Base-by-base conservation (phyloP, 2,329 filamentous ascomycete genomes). In the Ascochyta koolunga region DNA sequence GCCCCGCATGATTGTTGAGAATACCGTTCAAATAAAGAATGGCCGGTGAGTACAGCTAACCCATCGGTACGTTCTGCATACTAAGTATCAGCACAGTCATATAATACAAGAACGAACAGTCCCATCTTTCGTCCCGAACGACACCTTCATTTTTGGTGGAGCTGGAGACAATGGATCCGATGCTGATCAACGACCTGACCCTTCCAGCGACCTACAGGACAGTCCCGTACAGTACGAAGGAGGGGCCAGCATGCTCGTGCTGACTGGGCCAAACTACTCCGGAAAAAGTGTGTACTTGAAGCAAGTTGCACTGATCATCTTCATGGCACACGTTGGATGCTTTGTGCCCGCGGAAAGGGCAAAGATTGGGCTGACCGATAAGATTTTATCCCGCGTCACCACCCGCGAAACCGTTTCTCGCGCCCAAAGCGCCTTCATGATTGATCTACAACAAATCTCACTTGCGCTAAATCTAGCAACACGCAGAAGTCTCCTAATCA, bases 241-340 rank as follows among this genome's bases (percentile, higher is more conserved):
- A 4, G 70, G 69, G 2, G 86, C 89, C 11, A 91, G 84, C 60
- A 88, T 91, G 76, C 72, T 97, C 11, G 78, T 97, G 5, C 75
- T 99, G 65, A 98, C 95, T 0, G 95, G 95, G 0, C 93, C 95
- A 4, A 99, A 99, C 65, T 96, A 95, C 71, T 98, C 95, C 0
- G 95, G 95, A 0, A 99, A 99, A 74, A 98, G 92, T 64, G 86
- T 98, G 0, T 98, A 96, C 73, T 82, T 98, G 69, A 99, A 96
- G 73, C 93, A 99, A 72, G 85, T 91, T 27, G 95, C 93, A 4
- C 78, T 97, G 43, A 95, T 96, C 54, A 87, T 96, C 13, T 97
- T 95, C 69, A 83, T 99, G 74, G 91, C 95, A 0, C 95, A 99
- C 69, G 85, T 96, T 47, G 95, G 95, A 45, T 80, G 91, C 71